Evolutionary conservation across 768 basidiomycete species (phyloP).

Genomic region (Leccinum truebloodii): DNA sequence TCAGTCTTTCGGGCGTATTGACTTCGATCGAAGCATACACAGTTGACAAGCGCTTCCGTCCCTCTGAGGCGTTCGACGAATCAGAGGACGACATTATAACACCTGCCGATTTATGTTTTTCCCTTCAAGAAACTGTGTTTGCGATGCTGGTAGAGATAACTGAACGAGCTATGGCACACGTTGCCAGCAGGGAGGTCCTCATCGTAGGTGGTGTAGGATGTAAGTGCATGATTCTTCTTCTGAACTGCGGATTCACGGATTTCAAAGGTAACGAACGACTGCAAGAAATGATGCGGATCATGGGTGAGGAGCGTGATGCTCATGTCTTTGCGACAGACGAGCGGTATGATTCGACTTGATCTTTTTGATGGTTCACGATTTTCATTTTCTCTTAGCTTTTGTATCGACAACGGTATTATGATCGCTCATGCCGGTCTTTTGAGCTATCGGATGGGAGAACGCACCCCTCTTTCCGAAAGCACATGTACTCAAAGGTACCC

Average conservation of each 20-base stretch:
- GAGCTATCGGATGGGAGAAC: slow-evolving; percentile 86
- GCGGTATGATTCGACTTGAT: slow-evolving; percentile 49
- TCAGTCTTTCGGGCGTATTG: slow-evolving; percentile 93
- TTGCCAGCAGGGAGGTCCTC: slow-evolving; percentile 92
- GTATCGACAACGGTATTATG: slow-evolving; percentile 99
- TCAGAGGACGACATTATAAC: slow-evolving; percentile 72
- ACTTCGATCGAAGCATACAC: slow-evolving; percentile 89
- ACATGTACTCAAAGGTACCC: slow-evolving; percentile 86
- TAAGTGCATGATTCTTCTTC: slow-evolving; percentile 43
- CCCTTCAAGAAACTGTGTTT: slow-evolving; percentile 94
- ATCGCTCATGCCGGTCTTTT: slow-evolving; percentile 97
- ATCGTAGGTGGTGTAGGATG: slow-evolving; percentile 99
- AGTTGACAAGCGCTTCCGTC: slow-evolving; percentile 78
- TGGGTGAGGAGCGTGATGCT: slow-evolving; percentile 89
- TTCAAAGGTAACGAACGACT: slow-evolving; percentile 83
- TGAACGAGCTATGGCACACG: slow-evolving; percentile 98
- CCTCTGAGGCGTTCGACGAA: slow-evolving; percentile 40
- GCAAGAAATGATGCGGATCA: slow-evolving; percentile 99
- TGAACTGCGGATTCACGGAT: background rate
- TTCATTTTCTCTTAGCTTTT: slow-evolving; percentile 66
- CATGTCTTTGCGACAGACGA: slow-evolving; percentile 95
- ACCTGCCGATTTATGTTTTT: slow-evolving; percentile 95
- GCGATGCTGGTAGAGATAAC: slow-evolving; percentile 99
- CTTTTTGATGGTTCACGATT: background rate
- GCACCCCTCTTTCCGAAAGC: slow-evolving; percentile 75